Evolutionary conservation across 108 stramenopile genomes (phyloP), one percentile per base, ranked within the genome.

Genomic region (Fragilaria crotonensis): DNA sequence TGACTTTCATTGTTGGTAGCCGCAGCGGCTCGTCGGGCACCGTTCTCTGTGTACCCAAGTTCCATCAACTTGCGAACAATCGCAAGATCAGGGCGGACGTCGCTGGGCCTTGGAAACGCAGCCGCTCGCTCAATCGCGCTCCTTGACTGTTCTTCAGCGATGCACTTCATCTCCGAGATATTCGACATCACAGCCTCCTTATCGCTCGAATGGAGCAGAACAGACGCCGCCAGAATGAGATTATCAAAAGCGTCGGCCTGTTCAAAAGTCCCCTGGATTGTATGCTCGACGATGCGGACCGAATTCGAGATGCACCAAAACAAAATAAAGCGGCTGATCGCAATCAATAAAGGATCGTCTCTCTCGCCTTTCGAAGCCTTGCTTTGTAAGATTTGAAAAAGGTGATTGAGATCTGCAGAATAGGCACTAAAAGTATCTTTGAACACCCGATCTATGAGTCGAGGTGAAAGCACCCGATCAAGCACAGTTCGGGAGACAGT

Each of bases 31-130:
- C 90, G 69, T 28, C 66, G 69, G 5, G 90, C 78, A 21, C 73
- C 87, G 68, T 84, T 84, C 31, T 68, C 67, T 7, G 58, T 59
- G 60, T 87, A 90, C 5, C 89, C 89, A 45, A 78, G 68, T n/a
- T 64, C 62, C 45, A 61, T 33, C 9, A 83, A 69, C 45, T 66
- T 52, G 20, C 55, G 57, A 0, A 73, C 73, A 56, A 83, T 60
- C 47, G 52, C 21, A 21, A 59, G 30, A 48, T 66, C 61, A 5
- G 75, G 61, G 41, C 33, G 47, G n/a, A 25, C 29, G 22, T 46
- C 30, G 33, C 61, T 49, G 1, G 17, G 7, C 36, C 36, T 41
- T 41, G 7, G 36, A 14, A 41, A 11, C 36, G 14, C 7, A 11
- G 36, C 36, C 7, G 11, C 14, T 41, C 14, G 36, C 36, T 41